Percentiles rank a stretch among this genome's conserved stretches.
These are phyloP conservation scores for Heritiera fomes DNA, from an alignment of 345 rosid genomes.

Conservation along the genomic window DNA sequence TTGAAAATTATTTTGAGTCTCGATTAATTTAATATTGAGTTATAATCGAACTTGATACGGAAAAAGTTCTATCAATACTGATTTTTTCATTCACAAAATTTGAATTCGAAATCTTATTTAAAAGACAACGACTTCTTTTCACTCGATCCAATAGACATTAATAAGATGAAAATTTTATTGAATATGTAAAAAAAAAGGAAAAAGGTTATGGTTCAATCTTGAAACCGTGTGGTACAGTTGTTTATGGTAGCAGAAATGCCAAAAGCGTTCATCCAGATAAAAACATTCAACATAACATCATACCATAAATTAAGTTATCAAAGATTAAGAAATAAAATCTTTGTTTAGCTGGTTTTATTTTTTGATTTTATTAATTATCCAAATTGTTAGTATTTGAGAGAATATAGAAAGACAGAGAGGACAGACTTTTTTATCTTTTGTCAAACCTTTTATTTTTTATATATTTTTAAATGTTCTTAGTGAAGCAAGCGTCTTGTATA, in stretches of 20 bases:
- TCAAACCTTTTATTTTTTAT: neutral
- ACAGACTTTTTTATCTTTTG: neutral
- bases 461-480: neutral
- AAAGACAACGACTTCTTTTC: too few relatives aligned
- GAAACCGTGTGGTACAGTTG: neutral
- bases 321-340: neutral
- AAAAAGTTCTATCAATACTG: too few relatives aligned
- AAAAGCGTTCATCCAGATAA: neutral
- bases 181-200: too few relatives aligned
- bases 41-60: too few relatives aligned
- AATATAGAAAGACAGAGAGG: too few relatives aligned
- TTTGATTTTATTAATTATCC: neutral
- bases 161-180: too few relatives aligned
- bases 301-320: neutral
- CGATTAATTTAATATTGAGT: too few relatives aligned
- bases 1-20: too few relatives aligned
- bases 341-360: neutral
- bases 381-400: neutral
- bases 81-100: too few relatives aligned
- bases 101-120: too few relatives aligned
- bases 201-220: neutral
- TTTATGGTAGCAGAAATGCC: neutral
- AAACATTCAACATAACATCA: conserved; percentile 1
- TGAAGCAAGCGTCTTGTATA: neutral
- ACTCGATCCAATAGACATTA: too few relatives aligned